Percentiles rank a stretch among this genome's conserved stretches.
phyloP scores from a whole-genome alignment of 129 eudicot genomes.

The Escallonia rubra region DNA sequence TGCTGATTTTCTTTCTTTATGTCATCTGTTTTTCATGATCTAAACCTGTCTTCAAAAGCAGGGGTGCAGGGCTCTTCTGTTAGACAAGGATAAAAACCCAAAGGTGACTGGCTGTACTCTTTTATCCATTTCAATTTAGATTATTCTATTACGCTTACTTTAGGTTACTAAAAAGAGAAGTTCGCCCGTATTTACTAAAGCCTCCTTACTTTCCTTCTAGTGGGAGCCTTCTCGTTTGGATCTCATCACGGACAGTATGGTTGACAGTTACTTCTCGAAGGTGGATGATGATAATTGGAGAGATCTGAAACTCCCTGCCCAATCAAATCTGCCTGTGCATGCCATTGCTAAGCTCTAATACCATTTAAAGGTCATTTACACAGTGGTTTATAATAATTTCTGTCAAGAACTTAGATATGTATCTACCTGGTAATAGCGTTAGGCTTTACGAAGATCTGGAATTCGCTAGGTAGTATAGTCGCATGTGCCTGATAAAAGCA shows the following conservation, averaged over 20 bases:
- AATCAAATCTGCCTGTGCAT: slow-evolving; percentile 61
- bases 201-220: slow-evolving; percentile 23
- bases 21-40: not conserved
- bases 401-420: too few species aligned
- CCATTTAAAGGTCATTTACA: not conserved
- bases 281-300: slow-evolving; percentile 59
- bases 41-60: slow-evolving; percentile 27
- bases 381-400: too few species aligned
- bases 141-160: not conserved
- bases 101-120: slow-evolving; percentile 54
- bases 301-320: slow-evolving; percentile 70
- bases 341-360: slow-evolving; percentile 88
- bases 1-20: not conserved
- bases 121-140: not conserved
- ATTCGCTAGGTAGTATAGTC: too few species aligned
- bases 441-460: too few species aligned
- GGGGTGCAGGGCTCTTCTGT: slow-evolving; percentile 92
- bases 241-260: slow-evolving; percentile 56
- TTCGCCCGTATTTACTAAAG: not conserved
- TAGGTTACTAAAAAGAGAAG: not conserved
- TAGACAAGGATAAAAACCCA: slow-evolving; percentile 87
- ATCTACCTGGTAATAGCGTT: too few species aligned
- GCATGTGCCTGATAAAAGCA: too few species aligned
- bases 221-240: slow-evolving; percentile 86
- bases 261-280: slow-evolving; percentile 58